Conservation (phyloP, 495 filamentous ascomycete genomes). For the Tuber indicum region DNA sequence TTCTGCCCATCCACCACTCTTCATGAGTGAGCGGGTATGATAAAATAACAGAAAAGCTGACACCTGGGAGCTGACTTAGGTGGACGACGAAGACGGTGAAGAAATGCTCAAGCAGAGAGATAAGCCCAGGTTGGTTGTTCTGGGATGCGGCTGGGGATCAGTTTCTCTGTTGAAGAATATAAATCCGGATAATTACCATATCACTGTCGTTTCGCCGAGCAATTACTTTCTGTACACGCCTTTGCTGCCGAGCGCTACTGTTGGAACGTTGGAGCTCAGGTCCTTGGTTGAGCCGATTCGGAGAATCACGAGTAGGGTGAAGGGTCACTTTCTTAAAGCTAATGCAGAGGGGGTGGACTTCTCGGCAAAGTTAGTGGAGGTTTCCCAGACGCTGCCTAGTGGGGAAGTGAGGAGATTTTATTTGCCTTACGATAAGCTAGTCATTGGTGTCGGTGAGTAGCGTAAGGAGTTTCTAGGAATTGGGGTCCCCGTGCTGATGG, state of each 20-base stretch:
- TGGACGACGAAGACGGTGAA: conserved; percentile 78
- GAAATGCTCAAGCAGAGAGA: conserved; percentile 62
- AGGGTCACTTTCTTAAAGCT: conserved; percentile 85
- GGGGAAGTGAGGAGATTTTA: conserved; percentile 77
- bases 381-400: conserved; percentile 62
- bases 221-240: conserved; percentile 98
- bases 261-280: conserved; percentile 85
- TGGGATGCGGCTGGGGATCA: conserved; percentile 94
- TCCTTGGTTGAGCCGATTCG: conserved; percentile 90
- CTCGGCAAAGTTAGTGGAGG: conserved; percentile 80
- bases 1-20: neutral
- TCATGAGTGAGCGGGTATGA: neutral
- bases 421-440: conserved; percentile 96
- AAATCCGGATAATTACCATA: conserved; percentile 82
- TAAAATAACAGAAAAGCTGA: neutral
- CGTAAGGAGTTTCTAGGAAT: neutral
- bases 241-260: conserved; percentile 93
- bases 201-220: conserved; percentile 85
- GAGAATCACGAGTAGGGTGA: conserved; percentile 65
- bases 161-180: conserved; percentile 86
- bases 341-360: conserved; percentile 83
- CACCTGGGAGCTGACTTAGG: conserved; percentile 10
- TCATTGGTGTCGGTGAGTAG: conserved; percentile 75
- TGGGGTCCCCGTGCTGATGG: conserved; percentile 14
- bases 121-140: conserved; percentile 84